A percentile compares a stretch with the other conserved stretches of the same genome.
These are phyloP conservation scores for Samsoniella hepiali DNA, from an alignment of 2,329 filamentous ascomycete species.

Conservation along the genomic window DNA sequence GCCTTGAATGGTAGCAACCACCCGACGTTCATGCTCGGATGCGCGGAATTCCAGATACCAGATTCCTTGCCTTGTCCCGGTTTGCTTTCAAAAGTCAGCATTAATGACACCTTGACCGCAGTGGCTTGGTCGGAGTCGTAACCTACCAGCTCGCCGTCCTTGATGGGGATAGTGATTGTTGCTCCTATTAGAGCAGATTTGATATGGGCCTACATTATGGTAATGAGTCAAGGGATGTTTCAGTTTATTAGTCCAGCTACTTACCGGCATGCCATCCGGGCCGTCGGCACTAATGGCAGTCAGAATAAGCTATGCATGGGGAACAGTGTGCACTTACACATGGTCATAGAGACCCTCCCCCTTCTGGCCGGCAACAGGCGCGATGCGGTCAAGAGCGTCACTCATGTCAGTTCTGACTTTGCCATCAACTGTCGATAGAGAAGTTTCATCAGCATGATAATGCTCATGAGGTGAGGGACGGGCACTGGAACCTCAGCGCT, in stretches of 20 bases:
- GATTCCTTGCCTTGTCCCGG: conserved; percentile 79
- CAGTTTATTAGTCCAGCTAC: conserved; percentile 17
- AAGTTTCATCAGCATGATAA: not conserved
- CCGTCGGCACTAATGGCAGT: conserved; percentile 65
- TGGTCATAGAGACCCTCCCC: conserved; percentile 78
- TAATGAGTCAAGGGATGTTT: not conserved
- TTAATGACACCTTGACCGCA: not conserved
- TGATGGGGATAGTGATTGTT: conserved; percentile 87
- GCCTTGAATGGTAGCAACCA: conserved; percentile 93
- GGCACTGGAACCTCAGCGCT: not conserved
- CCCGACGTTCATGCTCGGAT: conserved; percentile 70
- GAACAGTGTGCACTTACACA: conserved; percentile 31
- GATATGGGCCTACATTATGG: conserved; percentile 67
- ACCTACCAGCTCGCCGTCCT: conserved; percentile 71
- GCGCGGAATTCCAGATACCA: conserved; percentile 91
- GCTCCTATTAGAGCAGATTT: conserved; percentile 88
- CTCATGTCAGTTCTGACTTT: conserved; percentile 94
- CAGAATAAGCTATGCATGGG: not conserved
- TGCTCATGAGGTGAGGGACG: conserved; percentile 16
- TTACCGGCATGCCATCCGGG: conserved; percentile 86
- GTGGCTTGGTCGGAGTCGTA: not conserved
- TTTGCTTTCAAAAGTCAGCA: conserved; percentile 41
- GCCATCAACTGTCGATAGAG: conserved; percentile 42
- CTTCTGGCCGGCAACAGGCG: conserved; percentile 70
- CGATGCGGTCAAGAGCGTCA: conserved; percentile 87